Conservation (phyloP, 768 basidiomycete genomes). For the Collybia nuda region DNA sequence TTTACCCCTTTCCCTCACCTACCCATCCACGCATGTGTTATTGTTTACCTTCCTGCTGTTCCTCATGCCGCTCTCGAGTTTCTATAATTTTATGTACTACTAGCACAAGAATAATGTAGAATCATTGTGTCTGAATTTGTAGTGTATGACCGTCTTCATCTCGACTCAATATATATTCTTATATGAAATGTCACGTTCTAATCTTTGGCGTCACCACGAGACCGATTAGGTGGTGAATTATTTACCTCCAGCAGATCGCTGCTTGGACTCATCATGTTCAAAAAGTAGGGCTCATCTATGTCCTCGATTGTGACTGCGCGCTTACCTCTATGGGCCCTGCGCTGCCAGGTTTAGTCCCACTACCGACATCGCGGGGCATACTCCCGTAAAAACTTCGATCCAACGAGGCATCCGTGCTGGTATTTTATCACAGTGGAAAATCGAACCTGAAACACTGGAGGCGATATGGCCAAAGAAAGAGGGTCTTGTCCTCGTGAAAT, state of each 20-base stretch:
- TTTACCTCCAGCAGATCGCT: conserved; percentile 3
- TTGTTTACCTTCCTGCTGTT: conserved; percentile 19
- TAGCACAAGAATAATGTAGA: conserved; percentile 45
- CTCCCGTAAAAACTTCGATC: conserved; percentile 89
- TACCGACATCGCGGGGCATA: conserved; percentile 86
- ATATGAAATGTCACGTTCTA: background rate
- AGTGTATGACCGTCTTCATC: too few relatives aligned
- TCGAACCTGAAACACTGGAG: conserved; percentile 80
- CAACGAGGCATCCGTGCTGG: conserved; percentile 84
- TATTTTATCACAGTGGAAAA: conserved; percentile 81
- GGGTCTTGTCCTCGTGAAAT: conserved; percentile 88
- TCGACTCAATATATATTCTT: too few relatives aligned
- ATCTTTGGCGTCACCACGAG: background rate
- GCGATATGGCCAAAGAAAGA: conserved; percentile 99
- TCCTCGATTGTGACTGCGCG: conserved; percentile 3
- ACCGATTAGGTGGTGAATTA: background rate
- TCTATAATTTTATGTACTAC: conserved; percentile 40
- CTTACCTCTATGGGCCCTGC: conserved; percentile 3
- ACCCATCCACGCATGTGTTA: conserved; percentile 25
- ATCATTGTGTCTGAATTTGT: conserved; percentile 8
- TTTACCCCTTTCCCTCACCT: conserved; percentile 20
- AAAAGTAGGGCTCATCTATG: conserved; percentile 51
- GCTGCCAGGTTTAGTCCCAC: conserved; percentile 62
- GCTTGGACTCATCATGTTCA: conserved; percentile 54
- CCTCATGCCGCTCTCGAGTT: conserved; percentile 27